phyloP scores from a whole-genome alignment of 2,329 filamentous ascomycete species.

The Lecanoromycetidae sp. region DNA sequence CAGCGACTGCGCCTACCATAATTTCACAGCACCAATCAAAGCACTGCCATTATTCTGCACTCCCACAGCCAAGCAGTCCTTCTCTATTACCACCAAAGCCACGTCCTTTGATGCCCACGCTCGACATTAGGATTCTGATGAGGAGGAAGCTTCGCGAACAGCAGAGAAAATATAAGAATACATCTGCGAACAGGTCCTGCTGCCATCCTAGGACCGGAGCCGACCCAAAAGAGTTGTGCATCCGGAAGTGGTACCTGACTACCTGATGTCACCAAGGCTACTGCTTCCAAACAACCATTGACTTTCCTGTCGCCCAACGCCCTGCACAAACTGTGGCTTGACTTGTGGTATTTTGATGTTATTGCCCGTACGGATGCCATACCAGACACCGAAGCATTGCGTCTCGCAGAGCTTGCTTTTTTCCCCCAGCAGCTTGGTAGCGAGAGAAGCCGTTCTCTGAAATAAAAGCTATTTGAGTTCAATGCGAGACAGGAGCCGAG shows the following conservation, averaged over 20 bases:
- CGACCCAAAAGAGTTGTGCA: constrained; percentile 3
- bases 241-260: constrained; percentile 1
- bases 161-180: background rate
- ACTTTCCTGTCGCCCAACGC: background rate
- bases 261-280: constrained; percentile 1
- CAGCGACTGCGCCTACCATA: constrained; percentile 7
- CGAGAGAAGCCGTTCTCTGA: no score
- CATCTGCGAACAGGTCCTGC: background rate
- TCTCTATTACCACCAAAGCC: background rate
- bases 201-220: constrained; percentile 1
- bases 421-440: no score
- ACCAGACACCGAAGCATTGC: no score
- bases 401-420: no score
- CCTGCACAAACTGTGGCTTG: background rate
- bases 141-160: background rate
- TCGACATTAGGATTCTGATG: background rate
- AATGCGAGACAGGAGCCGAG: no score
- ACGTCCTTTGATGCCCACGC: background rate
- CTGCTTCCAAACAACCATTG: background rate
- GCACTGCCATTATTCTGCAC: background rate
- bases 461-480: no score
- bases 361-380: no score
- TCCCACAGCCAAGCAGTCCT: constrained; percentile 5
- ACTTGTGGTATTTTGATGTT: no score
- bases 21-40: background rate